A percentile compares a stretch with the other conserved stretches of the same genome.
Conservation (phyloP, 306 rosid species). For the Arachis hypogaea region DNA sequence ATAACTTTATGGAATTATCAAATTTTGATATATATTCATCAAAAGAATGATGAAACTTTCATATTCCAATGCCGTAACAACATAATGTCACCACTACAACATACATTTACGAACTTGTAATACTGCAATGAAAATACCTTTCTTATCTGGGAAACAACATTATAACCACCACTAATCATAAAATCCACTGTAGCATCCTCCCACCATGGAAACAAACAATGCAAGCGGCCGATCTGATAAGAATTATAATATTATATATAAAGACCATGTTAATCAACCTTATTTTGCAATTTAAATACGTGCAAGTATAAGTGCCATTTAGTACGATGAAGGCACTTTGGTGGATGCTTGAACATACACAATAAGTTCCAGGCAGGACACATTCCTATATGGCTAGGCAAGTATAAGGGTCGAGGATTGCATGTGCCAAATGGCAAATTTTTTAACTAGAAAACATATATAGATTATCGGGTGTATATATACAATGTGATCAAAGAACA, state of each 20-base stretch:
- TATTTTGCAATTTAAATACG: conserved; percentile 19
- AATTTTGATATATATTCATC: conserved; percentile 4
- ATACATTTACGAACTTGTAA: conserved; percentile 7
- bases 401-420: not conserved
- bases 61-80: conserved; percentile 27
- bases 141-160: conserved; percentile 56
- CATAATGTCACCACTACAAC: not conserved
- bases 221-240: conserved; percentile 68
- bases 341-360: not conserved
- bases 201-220: conserved; percentile 79
- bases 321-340: not conserved
- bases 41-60: not conserved
- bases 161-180: conserved; percentile 77
- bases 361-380: not conserved
- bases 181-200: conserved; percentile 74
- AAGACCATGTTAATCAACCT: conserved; percentile 27
- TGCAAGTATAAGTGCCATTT: not conserved
- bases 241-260: not conserved
- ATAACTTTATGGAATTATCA: not conserved
- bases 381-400: not conserved
- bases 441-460: conserved; percentile 1
- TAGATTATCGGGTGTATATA: not conserved
- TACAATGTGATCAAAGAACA: conserved; percentile 11
- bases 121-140: conserved; percentile 47
- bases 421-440: conserved; percentile 11